Percentiles rank a stretch among this genome's conserved stretches.
Evolutionary conservation across 257 asterid species (phyloP).

Genomic region (Solanum infundibuliforme): DNA sequence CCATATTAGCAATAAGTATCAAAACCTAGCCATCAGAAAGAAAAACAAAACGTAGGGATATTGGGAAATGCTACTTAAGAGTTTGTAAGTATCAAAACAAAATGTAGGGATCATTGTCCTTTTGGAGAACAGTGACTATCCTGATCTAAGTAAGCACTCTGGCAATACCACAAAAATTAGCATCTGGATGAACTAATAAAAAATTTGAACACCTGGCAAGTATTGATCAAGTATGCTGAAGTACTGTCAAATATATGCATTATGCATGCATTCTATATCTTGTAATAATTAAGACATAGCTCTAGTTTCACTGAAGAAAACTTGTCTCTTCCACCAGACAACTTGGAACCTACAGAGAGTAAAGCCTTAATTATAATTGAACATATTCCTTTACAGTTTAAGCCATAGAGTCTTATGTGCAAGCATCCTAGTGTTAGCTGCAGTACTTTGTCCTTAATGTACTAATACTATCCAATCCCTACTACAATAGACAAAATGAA

Average conservation of each 20-base stretch:
- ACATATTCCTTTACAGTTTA: neutral
- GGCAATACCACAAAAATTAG: neutral
- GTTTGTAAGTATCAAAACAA: neutral
- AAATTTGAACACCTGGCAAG: neutral
- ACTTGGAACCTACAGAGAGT: neutral
- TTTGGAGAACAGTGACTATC: neutral
- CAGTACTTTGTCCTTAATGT: neutral
- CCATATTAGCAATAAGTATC: neutral
- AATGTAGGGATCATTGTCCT: neutral
- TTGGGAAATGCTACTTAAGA: neutral
- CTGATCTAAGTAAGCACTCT: neutral
- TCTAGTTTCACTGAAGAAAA: neutral
- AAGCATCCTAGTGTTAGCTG: neutral
- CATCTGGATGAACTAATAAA: neutral
- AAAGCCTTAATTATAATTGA: neutral
- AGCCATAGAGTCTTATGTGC: neutral
- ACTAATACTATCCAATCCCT: neutral
- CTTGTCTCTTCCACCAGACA: neutral
- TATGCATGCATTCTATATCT: neutral
- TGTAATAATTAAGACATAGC: neutral
- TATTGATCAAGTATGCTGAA: neutral
- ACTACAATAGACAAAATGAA: neutral
- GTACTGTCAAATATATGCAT: neutral
- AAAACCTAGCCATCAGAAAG: neutral
- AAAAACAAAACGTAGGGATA: neutral